Base-by-base conservation (phyloP, 371 early-diverging fungal species). In the Mucor circinelloides region DNA sequence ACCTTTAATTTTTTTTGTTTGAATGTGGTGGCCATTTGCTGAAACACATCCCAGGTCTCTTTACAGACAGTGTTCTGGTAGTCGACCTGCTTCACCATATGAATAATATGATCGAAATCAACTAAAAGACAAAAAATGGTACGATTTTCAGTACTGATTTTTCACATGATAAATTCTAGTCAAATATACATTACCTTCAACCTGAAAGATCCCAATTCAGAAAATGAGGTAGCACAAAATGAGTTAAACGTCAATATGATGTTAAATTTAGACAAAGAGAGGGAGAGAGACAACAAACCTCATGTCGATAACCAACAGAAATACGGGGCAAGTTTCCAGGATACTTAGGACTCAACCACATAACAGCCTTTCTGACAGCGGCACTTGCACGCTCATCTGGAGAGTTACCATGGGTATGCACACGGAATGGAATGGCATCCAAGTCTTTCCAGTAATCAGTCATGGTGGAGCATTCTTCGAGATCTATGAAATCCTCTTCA, bases 321-420 rank as follows among this genome's bases (percentile, higher is more conserved):
- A 91, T 84, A 62, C 92, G 87, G 27, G 92, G 91, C 25, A 93
- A 79, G 75, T 87, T 91, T 17, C 90, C 91, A 13, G 89, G 87
- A 60, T 87, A 82, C 71, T 88, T 90, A 23, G 91, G 92, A 56
- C 85, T 89, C 34, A 93, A 85, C 89, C 90, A 87, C 72, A 87
- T 85, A 3, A 88, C 83, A 21, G 87, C 79, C 68, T 92, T 91
- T 67, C 93, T 83, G 10, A 87, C 89, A 15, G 89, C 91, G 25
- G 92, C 86, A 57, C 87, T 87, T 1, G 92, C 91, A 36, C 91
- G 81, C 71, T 93, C 94, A 73, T 90, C 91, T 8, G 88, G 69
- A 19, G 82, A 80, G 27, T 59, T 64, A 27, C 88, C 91, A 19
- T 82, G 77, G 21, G 91, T 89, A 9, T 71, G 60, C 46, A 90